phyloP scores from a whole-genome alignment of 495 filamentous ascomycete species.

The Penicillium steckii region DNA sequence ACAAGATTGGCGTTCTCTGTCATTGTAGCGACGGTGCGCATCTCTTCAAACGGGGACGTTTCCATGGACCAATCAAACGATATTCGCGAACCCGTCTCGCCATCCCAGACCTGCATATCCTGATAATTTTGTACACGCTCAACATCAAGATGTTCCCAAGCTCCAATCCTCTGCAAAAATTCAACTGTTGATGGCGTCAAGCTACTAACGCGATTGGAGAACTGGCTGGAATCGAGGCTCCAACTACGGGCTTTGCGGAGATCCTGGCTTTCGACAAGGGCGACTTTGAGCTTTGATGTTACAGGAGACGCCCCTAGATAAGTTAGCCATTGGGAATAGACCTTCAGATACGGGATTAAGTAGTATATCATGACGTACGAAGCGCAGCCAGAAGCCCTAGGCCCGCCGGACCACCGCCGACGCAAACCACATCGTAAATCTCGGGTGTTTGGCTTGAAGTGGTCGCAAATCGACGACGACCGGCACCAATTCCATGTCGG shows the following conservation, averaged over 20 bases:
- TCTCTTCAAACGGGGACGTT: slow-evolving; percentile 44
- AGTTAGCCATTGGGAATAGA: neutral
- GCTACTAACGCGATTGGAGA: slow-evolving; percentile 92
- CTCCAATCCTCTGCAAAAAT: slow-evolving; percentile 75
- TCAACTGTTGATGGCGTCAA: slow-evolving; percentile 79
- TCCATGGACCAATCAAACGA: slow-evolving; percentile 75
- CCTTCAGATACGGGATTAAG: neutral
- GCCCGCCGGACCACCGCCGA: slow-evolving; percentile 95
- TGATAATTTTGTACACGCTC: slow-evolving; percentile 81
- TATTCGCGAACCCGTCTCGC: slow-evolving; percentile 80
- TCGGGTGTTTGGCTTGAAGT: slow-evolving; percentile 29
- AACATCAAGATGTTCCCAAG: slow-evolving; percentile 73
- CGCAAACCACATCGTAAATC: slow-evolving; percentile 92
- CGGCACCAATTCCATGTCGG: slow-evolving; percentile 26
- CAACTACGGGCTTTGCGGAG: slow-evolving; percentile 63
- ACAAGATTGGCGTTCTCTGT: slow-evolving; percentile 90
- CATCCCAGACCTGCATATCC: slow-evolving; percentile 97
- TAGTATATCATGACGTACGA: slow-evolving; percentile 51
- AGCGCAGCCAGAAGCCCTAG: slow-evolving; percentile 84
- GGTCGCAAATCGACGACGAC: slow-evolving; percentile 31
- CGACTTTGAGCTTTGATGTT: slow-evolving; percentile 76
- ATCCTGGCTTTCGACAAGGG: slow-evolving; percentile 88
- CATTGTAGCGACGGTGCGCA: slow-evolving; percentile 85
- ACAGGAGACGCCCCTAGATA: slow-evolving; percentile 60
- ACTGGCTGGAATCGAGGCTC: slow-evolving; percentile 64